Evolutionary conservation across 805 yeast species (phyloP), one percentile per base, ranked within the genome.

Genomic region (Sugiyamaella lignohabitans): DNA sequence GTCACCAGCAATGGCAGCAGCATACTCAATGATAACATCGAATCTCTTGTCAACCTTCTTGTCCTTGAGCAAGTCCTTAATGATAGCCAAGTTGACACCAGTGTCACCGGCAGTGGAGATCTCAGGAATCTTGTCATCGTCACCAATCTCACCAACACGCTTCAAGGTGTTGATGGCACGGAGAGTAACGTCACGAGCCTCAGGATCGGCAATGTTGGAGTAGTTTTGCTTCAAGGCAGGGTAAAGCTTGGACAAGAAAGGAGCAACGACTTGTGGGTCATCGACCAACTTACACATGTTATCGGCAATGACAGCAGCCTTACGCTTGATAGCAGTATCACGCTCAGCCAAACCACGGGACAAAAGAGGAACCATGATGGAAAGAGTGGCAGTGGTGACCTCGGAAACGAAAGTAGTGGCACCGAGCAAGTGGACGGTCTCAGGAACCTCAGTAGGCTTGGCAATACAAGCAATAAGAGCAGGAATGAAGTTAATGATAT

Each of bases 221-320:
- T 83, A 81, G 86, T 93, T 93, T 70, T 82, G 72, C 82, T 87
- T 87, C 74, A 93, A 79, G 67, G 96, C 86, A 70, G 99, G 99
- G 79, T 87, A 84, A 67, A 93, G 82, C 70, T 84, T 85, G 74
- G 78, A 76, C 84, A 93, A 77, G 87, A 93, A 93, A 60, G 99
- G 98, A 79, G 98, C 99, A 75, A 93, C 95, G 69, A 93, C 94
- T 78, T 93, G 98, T 63, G 98, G 98, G 72, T 93, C 98, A 71
- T 93, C 98, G 78, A 93, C 99, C 74, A 93, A 87, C 77, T 93
- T 93, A 86, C 98, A 93, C 99, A 93, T 93, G 95, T 93, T 93
- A 74, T 93, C 99, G 66, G 91, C 85, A 74, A 93, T 93, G 70
- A 93, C 98, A 62, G 98, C 98, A 67, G 98, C 84, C 80, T 93